Conservation (phyloP, 768 basidiomycete species). For the Mycena alexandri region DNA sequence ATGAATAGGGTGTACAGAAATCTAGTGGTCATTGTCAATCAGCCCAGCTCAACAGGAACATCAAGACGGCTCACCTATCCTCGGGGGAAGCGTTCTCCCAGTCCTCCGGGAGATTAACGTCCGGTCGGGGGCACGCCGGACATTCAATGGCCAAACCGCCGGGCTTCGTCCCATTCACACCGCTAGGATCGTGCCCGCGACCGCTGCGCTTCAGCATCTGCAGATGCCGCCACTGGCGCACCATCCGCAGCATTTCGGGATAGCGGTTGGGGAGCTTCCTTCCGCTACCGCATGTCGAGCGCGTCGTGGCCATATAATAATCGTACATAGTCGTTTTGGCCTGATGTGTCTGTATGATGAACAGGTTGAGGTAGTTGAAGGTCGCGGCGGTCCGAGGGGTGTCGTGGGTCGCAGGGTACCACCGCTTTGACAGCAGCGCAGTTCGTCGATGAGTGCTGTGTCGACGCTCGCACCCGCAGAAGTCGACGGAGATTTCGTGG, state of each 20-base stretch:
- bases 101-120: too few relatives aligned
- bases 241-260: neutral
- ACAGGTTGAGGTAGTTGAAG: neutral
- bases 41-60: too few relatives aligned
- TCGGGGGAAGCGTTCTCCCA: too few relatives aligned
- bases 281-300: neutral
- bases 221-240: neutral
- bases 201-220: neutral
- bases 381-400: neutral
- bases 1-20: too few relatives aligned
- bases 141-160: too few relatives aligned
- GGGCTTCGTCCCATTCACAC: neutral
- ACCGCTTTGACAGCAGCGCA: neutral
- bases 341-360: neutral
- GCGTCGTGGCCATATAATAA: neutral
- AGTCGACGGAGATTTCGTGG: neutral
- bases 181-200: neutral
- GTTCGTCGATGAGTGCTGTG: neutral
- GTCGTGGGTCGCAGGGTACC: conserved; percentile 1
- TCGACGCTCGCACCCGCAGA: neutral
- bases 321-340: conserved; percentile 1
- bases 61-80: too few relatives aligned
- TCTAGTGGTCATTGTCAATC: too few relatives aligned
- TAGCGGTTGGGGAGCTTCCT: neutral
- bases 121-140: too few relatives aligned